phyloP scores from a whole-genome alignment of 805 yeast species.

The Lipomyces starkeyi region DNA sequence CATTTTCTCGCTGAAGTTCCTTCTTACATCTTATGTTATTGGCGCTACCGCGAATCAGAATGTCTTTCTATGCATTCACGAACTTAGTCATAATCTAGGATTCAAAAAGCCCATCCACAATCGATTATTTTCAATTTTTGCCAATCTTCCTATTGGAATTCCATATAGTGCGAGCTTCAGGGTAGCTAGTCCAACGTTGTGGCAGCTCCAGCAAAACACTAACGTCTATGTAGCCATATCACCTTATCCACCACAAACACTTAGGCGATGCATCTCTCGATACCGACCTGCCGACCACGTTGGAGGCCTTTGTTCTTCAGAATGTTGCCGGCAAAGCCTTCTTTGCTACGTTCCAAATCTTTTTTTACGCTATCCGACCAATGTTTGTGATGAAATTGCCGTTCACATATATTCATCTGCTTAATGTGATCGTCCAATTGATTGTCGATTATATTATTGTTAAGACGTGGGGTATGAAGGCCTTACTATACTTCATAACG shows the following conservation, averaged over 20 bases:
- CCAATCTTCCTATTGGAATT: slow-evolving; percentile 85
- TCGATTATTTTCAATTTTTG: slow-evolving; percentile 74
- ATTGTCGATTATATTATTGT: slow-evolving; percentile 64
- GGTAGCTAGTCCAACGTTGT: slow-evolving; percentile 18
- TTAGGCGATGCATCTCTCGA: slow-evolving; percentile 83
- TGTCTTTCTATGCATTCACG: slow-evolving; percentile 85
- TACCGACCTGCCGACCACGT: slow-evolving; percentile 83
- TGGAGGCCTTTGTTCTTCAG: slow-evolving; percentile 76
- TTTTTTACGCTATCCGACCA: slow-evolving; percentile 89
- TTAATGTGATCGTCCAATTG: slow-evolving; percentile 66
- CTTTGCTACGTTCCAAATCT: slow-evolving; percentile 82
- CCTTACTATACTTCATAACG: slow-evolving; percentile 69
- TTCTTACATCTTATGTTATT: slow-evolving; percentile 70
- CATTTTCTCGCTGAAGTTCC: slow-evolving; percentile 59
- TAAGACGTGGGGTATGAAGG: slow-evolving; percentile 64
- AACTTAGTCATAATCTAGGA: slow-evolving; percentile 80
- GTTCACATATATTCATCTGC: slow-evolving; percentile 74
- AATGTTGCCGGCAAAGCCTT: slow-evolving; percentile 86
- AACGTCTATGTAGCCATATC: slow-evolving; percentile 62
- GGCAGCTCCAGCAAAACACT: background rate
- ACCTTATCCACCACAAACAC: slow-evolving; percentile 88
- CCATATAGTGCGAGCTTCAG: slow-evolving; percentile 89
- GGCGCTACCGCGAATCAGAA: slow-evolving; percentile 91
- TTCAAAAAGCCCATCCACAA: slow-evolving; percentile 80
- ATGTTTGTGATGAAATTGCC: slow-evolving; percentile 79